These are phyloP conservation scores for Vitis cinerea DNA, from an alignment of 164 flowering plant genomes.

Conservation along the genomic window DNA sequence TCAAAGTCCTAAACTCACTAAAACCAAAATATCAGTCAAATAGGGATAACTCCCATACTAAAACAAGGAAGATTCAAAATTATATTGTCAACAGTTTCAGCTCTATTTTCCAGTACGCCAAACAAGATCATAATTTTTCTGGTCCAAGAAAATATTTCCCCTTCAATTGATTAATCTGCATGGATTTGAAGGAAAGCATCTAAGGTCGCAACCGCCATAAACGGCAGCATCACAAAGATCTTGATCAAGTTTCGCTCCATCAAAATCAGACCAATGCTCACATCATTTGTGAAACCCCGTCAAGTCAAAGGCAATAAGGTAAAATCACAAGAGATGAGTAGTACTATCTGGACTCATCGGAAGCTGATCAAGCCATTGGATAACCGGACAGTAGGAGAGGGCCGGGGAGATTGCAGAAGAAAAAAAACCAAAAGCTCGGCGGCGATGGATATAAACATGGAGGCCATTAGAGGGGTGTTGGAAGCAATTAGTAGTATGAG, in stretches of 20 bases:
- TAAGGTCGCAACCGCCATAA: conserved; percentile 6
- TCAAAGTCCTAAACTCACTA: too few species aligned
- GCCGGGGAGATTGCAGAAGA: too few species aligned
- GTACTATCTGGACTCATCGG: too few species aligned
- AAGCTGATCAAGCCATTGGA: neutral
- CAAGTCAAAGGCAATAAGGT: neutral
- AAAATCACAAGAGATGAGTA: neutral
- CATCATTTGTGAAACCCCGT: conserved; percentile 5
- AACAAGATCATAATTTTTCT: too few species aligned
- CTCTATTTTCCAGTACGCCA: too few species aligned
- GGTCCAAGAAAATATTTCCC: too few species aligned
- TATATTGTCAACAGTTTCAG: too few species aligned
- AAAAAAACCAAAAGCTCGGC: neutral
- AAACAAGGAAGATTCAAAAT: too few species aligned
- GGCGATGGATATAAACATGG: conserved; percentile 9
- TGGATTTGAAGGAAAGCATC: conserved; percentile 11
- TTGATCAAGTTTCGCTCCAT: conserved; percentile 28
- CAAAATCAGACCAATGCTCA: conserved; percentile 16
- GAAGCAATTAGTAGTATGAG: conserved; percentile 5
- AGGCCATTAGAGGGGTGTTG: conserved; percentile 8
- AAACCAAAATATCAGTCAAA: too few species aligned
- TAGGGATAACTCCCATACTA: too few species aligned
- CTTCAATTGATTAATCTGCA: neutral
- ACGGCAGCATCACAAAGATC: conserved; percentile 25
- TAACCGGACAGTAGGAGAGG: neutral